A percentile compares a stretch with the other conserved stretches of the same genome.
Evolutionary conservation across 441 rosid genomes (phyloP).

Genomic region (Aquilaria agallochum): DNA sequence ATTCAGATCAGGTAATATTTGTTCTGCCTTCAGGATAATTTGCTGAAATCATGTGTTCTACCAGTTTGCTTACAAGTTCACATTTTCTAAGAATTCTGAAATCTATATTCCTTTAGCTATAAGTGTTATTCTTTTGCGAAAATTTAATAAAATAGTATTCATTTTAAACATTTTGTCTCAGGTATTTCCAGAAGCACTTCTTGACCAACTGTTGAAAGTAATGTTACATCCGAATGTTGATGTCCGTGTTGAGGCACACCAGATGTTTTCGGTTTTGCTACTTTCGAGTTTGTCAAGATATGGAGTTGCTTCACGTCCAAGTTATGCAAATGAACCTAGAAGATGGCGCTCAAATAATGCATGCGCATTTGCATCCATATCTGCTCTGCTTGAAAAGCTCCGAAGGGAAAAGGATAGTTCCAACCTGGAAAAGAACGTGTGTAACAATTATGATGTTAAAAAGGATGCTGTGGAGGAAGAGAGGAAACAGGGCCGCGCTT

Average conservation of each 20-base stretch:
- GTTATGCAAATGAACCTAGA: conserved; percentile 56
- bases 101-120: no score
- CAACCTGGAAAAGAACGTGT: conserved; percentile 38
- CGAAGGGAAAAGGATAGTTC: conserved; percentile 71
- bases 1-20: conserved; percentile 57
- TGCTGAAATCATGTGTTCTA: background rate
- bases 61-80: conserved; percentile 3
- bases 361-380: conserved; percentile 73
- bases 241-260: conserved; percentile 91
- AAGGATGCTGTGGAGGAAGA: conserved; percentile 43
- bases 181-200: conserved; percentile 89
- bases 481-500: conserved; percentile 43
- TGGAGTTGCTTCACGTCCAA: conserved; percentile 59
- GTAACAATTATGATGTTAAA: conserved; percentile 25
- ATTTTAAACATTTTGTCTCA: conserved; percentile 19
- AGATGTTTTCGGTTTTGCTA: conserved; percentile 81
- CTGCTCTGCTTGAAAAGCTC: conserved; percentile 86
- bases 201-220: conserved; percentile 74
- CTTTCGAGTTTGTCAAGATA: conserved; percentile 54
- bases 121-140: background rate
- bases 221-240: conserved; percentile 89
- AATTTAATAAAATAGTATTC: conserved; percentile 10
- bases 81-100: background rate
- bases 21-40: conserved; percentile 2
- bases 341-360: conserved; percentile 65